Evolutionary conservation across 306 rosid species (phyloP).

Genomic region (Pueraria montana): DNA sequence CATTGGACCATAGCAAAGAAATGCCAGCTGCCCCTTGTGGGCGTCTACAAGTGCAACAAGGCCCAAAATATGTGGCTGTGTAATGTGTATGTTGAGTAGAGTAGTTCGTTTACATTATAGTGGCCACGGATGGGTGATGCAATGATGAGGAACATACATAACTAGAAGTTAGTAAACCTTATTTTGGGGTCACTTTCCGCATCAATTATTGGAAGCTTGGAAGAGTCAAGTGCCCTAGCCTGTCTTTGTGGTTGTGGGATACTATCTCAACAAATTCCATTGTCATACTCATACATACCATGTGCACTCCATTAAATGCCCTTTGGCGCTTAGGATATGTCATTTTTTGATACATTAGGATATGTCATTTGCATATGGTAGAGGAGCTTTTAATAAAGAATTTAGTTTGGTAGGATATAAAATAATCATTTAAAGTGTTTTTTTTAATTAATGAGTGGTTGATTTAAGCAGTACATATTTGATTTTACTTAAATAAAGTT

Average conservation of each 20-base stretch:
- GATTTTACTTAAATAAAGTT: too few species aligned
- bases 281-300: conserved; percentile 43
- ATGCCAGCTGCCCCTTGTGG: not conserved
- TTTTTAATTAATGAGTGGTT: not conserved
- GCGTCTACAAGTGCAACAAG: not conserved
- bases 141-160: not conserved
- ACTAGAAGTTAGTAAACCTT: not conserved
- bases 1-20: not conserved
- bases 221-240: conserved; percentile 21
- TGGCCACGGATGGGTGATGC: not conserved
- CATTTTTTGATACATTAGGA: too few species aligned
- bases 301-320: conserved; percentile 52
- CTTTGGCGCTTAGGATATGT: conserved; percentile 9
- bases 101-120: not conserved
- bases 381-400: conserved; percentile 14
- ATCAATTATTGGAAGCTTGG: conserved; percentile 41
- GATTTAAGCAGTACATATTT: not conserved
- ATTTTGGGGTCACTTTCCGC: conserved; percentile 38
- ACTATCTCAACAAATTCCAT: conserved; percentile 36
- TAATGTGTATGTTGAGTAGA: not conserved
- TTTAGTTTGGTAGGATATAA: too few species aligned
- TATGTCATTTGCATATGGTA: conserved; percentile 24
- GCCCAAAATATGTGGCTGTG: conserved; percentile 8
- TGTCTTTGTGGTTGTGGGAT: conserved; percentile 46
- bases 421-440: not conserved